Conservation (phyloP, 2,329 filamentous ascomycete species). For the Paraphaeosphaeria minitans region DNA sequence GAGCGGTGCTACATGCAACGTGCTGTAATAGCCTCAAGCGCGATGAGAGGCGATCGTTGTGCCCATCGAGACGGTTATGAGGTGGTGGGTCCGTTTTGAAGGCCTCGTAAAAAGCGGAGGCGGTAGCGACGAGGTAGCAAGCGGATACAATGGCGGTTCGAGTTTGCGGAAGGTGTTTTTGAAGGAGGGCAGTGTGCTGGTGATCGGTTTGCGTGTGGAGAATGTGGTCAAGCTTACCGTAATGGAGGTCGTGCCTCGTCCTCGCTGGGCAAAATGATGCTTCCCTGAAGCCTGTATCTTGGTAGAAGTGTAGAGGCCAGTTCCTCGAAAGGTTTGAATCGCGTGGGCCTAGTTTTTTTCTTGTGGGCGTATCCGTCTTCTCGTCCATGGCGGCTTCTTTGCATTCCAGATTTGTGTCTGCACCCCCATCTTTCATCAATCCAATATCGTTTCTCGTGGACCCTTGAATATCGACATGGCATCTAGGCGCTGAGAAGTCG, state of each 20-base stretch:
- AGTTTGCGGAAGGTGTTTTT: background rate
- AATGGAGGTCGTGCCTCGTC: background rate
- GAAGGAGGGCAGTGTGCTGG: background rate
- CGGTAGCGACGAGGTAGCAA: background rate
- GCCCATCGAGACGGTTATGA: too few relatives aligned
- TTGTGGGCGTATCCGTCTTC: background rate
- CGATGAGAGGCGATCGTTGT: background rate
- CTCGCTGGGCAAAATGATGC: background rate
- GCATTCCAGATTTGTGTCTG: background rate
- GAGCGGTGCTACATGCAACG: background rate
- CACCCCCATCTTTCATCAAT: too few relatives aligned
- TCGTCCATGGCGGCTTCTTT: background rate
- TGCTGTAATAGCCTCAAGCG: background rate
- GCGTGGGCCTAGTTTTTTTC: background rate
- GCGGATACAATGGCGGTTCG: background rate
- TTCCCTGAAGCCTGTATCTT: too few relatives aligned
- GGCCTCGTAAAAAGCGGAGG: background rate
- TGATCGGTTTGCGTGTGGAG: background rate
- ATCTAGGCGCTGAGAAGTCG: too few relatives aligned
- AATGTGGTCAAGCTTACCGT: background rate
- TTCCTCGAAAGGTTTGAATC: background rate
- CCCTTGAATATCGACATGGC: too few relatives aligned
- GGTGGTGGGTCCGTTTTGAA: background rate
- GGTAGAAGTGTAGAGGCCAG: background rate
- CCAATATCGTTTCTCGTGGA: too few relatives aligned